Evolutionary conservation across 2,329 filamentous ascomycete species (phyloP), one percentile per base, ranked within the genome.

Genomic region (Chrysoporthe austroafricana): DNA sequence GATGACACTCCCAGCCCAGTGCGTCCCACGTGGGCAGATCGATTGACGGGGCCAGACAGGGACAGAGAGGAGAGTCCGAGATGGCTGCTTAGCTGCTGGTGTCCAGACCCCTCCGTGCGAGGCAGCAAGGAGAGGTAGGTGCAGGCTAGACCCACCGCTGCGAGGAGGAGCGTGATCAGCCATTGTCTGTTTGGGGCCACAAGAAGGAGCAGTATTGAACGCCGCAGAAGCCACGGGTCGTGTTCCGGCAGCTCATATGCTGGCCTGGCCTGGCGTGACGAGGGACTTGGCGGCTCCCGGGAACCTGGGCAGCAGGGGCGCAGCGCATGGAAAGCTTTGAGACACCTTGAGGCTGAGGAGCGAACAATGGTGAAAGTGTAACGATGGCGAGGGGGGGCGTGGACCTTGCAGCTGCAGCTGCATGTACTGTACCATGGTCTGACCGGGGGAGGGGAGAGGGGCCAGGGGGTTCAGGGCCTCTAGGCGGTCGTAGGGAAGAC

Each of bases 11-110:
- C 44, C 39, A 62, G 59, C 59, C 11, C 34, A 21, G 18, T 21
- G 26, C 26, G n/a, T 50, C 44, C 59, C 59, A 62, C 59, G 59
- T 62, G 59, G 59, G 59, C 59, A 62, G 43, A 39, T 18, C 44
- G 59, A 39, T 50, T 48, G 59, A 62, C 26, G 16, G 6, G 32
- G 42, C 21, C 34, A 21, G 36, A 44, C 39, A n/a, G n/a, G 13
- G 36, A 43, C 50, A 32, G 32, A 2, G 11, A 7, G 26, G 21
- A 54, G 21, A 54, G 18, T n/a, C 32, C 14, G 34, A 36, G 54
- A 57, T 39, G 54, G 54, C 16, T 57, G 54, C 54, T 36, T 36
- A 39, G 34, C 34, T 9, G 54, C 36, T 57, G 26, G 50, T 26
- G 21, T 54, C 4, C 32, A 36, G 52, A n/a, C 52, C 32, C 52